Conservation (phyloP, 1,284 basidiomycete species). For the Xerocomus amazonicus region DNA sequence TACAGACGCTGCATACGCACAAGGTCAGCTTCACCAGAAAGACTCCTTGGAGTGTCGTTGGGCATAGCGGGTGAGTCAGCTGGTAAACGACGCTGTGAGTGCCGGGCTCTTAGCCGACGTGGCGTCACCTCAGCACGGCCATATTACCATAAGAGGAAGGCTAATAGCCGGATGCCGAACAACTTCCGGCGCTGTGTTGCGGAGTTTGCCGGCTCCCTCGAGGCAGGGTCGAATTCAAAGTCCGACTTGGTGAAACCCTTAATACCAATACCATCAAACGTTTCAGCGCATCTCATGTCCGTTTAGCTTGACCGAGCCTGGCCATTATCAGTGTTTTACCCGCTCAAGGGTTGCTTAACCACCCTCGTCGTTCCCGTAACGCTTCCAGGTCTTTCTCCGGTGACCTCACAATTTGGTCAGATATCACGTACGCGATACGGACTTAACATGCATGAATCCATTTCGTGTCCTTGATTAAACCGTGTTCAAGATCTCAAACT, state of each 20-base stretch:
- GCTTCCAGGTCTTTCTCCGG: not conserved
- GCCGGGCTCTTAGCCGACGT: constrained; percentile 1
- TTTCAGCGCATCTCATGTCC: too few relatives aligned
- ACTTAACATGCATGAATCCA: constrained; percentile 14
- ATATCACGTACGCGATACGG: constrained; percentile 26
- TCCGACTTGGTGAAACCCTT: too few relatives aligned
- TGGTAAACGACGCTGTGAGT: not conserved
- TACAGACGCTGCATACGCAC: constrained; percentile 18
- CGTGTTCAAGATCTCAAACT: constrained; percentile 15
- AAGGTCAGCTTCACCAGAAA: constrained; percentile 24
- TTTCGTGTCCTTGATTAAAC: constrained; percentile 17
- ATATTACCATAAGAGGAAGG: not conserved
- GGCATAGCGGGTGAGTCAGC: constrained; percentile 19
- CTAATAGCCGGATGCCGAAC: not conserved
- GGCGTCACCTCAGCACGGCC: not conserved
- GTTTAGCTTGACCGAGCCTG: too few relatives aligned
- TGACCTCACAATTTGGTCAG: constrained; percentile 27
- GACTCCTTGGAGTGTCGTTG: constrained; percentile 29
- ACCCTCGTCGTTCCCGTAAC: not conserved
- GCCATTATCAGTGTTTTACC: not conserved
- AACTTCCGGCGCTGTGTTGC: not conserved
- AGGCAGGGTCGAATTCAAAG: not conserved
- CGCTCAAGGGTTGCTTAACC: not conserved
- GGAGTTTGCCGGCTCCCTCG: not conserved
- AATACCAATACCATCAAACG: too few relatives aligned